A percentile compares a stretch with the other conserved stretches of the same genome.
These are phyloP conservation scores for Starmera quercuum DNA, from an alignment of 805 yeast genomes.

Conservation along the genomic window DNA sequence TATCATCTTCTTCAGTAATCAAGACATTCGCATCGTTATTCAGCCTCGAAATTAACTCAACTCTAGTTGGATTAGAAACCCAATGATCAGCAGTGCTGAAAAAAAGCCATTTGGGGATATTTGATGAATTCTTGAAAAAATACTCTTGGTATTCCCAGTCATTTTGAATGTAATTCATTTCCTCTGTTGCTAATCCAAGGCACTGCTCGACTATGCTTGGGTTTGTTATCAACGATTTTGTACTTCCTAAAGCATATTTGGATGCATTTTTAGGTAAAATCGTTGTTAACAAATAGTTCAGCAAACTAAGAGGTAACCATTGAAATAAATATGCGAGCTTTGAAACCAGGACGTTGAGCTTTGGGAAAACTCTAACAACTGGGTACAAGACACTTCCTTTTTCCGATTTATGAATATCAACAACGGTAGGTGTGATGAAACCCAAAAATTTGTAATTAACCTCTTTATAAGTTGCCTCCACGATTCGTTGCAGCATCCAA, in stretches of 20 bases:
- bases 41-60: conserved; percentile 30
- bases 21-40: conserved; percentile 20
- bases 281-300: conserved; percentile 15
- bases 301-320: conserved; percentile 20
- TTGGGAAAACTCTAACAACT: conserved; percentile 16
- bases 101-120: conserved; percentile 40
- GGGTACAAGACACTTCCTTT: conserved; percentile 28
- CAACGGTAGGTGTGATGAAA: conserved; percentile 62
- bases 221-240: conserved; percentile 33
- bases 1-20: conserved; percentile 25
- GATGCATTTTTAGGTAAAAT: conserved; percentile 22
- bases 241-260: conserved; percentile 30
- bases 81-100: conserved; percentile 60
- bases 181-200: conserved; percentile 49
- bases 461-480: conserved; percentile 17
- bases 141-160: conserved; percentile 44
- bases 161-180: conserved; percentile 43
- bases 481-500: conserved; percentile 50
- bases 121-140: conserved; percentile 26
- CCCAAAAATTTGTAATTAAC: conserved; percentile 40
- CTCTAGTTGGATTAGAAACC: conserved; percentile 49
- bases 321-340: conserved; percentile 18
- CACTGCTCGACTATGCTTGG: conserved; percentile 44
- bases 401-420: conserved; percentile 43
- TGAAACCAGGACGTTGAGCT: conserved; percentile 24